phyloP scores from a whole-genome alignment of 768 basidiomycete genomes.

The Tricholoma terreum region DNA sequence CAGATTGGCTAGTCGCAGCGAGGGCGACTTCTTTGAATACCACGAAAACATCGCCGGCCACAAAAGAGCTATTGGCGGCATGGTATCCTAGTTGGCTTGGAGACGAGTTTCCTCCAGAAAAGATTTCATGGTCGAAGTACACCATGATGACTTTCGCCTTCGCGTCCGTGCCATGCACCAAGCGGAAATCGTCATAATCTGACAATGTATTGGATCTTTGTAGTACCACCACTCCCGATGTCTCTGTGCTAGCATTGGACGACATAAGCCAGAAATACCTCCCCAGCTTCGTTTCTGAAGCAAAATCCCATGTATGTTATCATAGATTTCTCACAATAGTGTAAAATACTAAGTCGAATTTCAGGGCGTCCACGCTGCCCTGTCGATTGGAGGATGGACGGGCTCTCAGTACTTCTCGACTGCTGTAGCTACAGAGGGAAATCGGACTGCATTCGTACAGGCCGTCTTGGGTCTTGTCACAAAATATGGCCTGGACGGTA shows the following conservation, averaged over 20 bases:
- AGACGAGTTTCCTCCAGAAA: conserved; percentile 34
- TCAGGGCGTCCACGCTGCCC: conserved; percentile 52
- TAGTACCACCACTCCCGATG: conserved; percentile 36
- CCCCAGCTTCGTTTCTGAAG: conserved; percentile 51
- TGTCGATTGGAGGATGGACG: conserved; percentile 72
- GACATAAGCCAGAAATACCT: conserved; percentile 44
- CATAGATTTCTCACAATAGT: neutral
- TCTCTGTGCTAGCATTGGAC: conserved; percentile 33
- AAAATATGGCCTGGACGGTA: conserved; percentile 53
- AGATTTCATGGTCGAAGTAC: conserved; percentile 56
- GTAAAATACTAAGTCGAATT: neutral
- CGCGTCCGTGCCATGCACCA: conserved; percentile 33
- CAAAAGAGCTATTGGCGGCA: conserved; percentile 42
- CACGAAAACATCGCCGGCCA: neutral
- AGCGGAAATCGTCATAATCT: neutral
- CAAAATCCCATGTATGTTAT: conserved; percentile 38
- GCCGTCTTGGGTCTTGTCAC: conserved; percentile 47
- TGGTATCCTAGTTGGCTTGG: conserved; percentile 59
- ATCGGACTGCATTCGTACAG: conserved; percentile 64
- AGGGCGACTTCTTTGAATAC: conserved; percentile 2
- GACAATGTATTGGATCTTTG: neutral
- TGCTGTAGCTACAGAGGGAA: conserved; percentile 50
- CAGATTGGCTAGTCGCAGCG: neutral
- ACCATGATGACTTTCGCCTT: conserved; percentile 46
- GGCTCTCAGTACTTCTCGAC: conserved; percentile 64